Base-by-base conservation (phyloP, 2,329 filamentous ascomycete genomes). In the Nigrospora sphaerica region DNA sequence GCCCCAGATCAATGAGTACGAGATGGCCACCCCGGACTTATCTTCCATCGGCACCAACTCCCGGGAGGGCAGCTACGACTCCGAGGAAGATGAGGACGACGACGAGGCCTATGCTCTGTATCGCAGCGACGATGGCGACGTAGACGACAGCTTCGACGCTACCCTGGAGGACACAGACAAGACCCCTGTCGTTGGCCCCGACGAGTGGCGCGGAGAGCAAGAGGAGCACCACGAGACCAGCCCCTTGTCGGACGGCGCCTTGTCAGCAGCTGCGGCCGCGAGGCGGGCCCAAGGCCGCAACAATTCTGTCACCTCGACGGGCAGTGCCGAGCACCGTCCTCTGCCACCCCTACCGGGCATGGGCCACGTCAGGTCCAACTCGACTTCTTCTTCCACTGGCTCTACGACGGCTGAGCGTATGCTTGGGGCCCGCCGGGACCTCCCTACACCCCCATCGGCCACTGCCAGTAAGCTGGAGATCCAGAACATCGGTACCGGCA, bases 21-120 rank as follows among this genome's bases (percentile, higher is more conserved):
- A 97, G 68, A 91, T 96, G 86, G 87, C 89, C 32, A 98, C 93
- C 2, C 93, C 93, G 12, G 93, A 96, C 61, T 80, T 95, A n/a
- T 96, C 92, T 2, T 95, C 91, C 0, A 76, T 95, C 19, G 88
- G 88, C 23, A 92, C 88, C 42, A 90, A 86, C 55, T 97, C 92
- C 12, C 85, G 92, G 10, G 89, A 96, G 60, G 89, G 90, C 37
- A 97, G 92, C 69, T 96, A 88, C 63, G 91, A 96, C 51, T 92
- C 88, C 0, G 81, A 87, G 32, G 85, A 88, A 12, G 82, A 86
- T 23, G 84, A 86, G 16, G 80, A 90, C 36, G 80, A 85, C 23
- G 85, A 90, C 39, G 74, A 82, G 5, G 23, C 23, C 39, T 86
- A 74, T 38, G 70, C 72, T 17, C 68, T 71, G 48, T 76, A 71